Base-by-base conservation (phyloP, 805 yeast species). In the Cyberlindnera xylosilytica region DNA sequence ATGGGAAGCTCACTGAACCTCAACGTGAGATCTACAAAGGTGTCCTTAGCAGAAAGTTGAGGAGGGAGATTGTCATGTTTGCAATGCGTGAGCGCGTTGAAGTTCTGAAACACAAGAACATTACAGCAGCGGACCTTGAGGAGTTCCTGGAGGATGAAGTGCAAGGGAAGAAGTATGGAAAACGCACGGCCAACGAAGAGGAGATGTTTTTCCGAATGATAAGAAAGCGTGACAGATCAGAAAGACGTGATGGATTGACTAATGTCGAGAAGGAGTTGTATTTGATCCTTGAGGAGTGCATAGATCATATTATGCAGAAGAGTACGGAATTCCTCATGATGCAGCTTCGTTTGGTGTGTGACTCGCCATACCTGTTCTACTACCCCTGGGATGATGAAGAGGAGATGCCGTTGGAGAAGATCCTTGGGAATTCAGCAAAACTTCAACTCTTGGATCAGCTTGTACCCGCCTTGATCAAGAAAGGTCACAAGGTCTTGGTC, bases 301-400 rank as follows among this genome's bases (percentile, higher is more conserved):
- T 60, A 20, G 65, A 59, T 30, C 74, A 74, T 45, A 59, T 81
- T 6, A 66, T 67, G 16, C 63, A 66, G 28, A 82, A 81, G 51
- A 71, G 70, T 38, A 65, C 87, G 40, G 81, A 76, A 49, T 87
- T 87, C 53, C 54, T 79, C 53, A 70, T 85, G 66, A 87, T 90
- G 87, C 97, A 90, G 61, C 69, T 90, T 39, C 71, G 99, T 34
- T 78, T 82, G 45, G 76, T 87, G 8, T 89, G 97, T 52, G 83
- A 88, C 56, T 83, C 97, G 0, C 96, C 97, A 0, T 85, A 83
- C 56, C 60, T 86, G 33, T 87, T 85, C 57, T 87, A 82, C 63
- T 83, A 80, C 49, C 98, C 98, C 0, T 87, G 81, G 74, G 58
- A 54, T 6, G 70, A 67, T 33, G 74, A 70, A 4, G 55, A 70